Evolutionary conservation across 441 rosid genomes (phyloP).

Genomic region (Pelargonium fulgidum): DNA sequence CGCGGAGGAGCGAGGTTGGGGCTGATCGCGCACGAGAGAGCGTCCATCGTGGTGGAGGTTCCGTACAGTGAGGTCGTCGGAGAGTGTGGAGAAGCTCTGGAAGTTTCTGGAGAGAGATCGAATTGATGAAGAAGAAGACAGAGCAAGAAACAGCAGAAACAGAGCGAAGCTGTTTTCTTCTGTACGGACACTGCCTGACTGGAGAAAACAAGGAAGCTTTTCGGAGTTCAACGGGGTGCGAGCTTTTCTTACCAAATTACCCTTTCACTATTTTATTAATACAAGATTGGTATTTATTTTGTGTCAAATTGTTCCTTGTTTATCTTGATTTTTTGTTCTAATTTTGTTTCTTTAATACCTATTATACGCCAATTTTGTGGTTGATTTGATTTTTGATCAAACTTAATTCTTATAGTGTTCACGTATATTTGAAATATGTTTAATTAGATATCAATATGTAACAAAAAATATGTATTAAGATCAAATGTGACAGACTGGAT

Average conservation of each 20-base stretch:
- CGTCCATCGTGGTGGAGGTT: slow-evolving; percentile 32
- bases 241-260: not conserved
- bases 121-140: slow-evolving; percentile 5
- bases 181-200: not conserved
- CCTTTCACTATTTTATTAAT: not conserved
- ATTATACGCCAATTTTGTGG: too few relatives aligned
- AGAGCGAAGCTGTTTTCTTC: not conserved
- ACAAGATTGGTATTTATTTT: too few relatives aligned
- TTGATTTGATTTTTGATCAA: not conserved
- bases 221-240: not conserved
- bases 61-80: not conserved
- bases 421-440: too few relatives aligned
- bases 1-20: slow-evolving; percentile 13
- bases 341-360: too few relatives aligned
- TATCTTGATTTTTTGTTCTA: too few relatives aligned
- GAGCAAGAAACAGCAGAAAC: not conserved
- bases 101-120: not conserved
- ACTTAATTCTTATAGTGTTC: too few relatives aligned
- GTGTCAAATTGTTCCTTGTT: too few relatives aligned
- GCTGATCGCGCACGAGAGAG: slow-evolving; percentile 30
- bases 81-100: not conserved
- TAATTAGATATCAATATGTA: too few relatives aligned
- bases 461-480: too few relatives aligned
- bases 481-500: too few relatives aligned
- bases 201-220: slow-evolving; percentile 5